These are phyloP conservation scores for Fusarium caatingaense DNA, from an alignment of 2,329 filamentous ascomycete species.

Conservation along the genomic window DNA sequence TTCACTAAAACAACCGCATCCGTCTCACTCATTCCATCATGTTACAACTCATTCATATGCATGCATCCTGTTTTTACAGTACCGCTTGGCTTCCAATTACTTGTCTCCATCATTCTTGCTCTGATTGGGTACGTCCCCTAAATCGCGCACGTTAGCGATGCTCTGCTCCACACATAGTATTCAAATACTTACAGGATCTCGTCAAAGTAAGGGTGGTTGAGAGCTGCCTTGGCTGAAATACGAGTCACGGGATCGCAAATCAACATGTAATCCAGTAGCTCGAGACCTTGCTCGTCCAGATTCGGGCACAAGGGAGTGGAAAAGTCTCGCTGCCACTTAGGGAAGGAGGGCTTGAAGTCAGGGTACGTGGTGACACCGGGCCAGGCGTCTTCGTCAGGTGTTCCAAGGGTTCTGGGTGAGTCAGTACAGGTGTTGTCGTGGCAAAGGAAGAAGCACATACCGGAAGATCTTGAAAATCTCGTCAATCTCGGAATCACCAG, in stretches of 20 bases:
- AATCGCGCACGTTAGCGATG: neutral
- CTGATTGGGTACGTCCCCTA: slow-evolving; percentile 11
- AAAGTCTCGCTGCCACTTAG: slow-evolving; percentile 85
- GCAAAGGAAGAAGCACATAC: slow-evolving; percentile 57
- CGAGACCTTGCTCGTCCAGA: slow-evolving; percentile 78
- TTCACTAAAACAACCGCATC: neutral
- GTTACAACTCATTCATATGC: neutral
- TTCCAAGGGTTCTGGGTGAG: slow-evolving; percentile 75
- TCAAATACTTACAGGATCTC: slow-evolving; percentile 37
- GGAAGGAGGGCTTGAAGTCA: slow-evolving; percentile 92
- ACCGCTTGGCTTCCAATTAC: neutral
- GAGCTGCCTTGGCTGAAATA: slow-evolving; percentile 89
- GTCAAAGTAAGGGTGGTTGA: slow-evolving; percentile 84
- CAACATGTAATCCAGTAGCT: slow-evolving; percentile 76
- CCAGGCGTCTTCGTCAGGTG: slow-evolving; percentile 84
- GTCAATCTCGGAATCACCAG: slow-evolving; percentile 78
- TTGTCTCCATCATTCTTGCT: neutral
- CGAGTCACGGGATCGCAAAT: slow-evolving; percentile 89
- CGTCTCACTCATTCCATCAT: neutral
- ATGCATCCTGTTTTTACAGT: slow-evolving; percentile 6
- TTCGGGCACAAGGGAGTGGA: slow-evolving; percentile 74
- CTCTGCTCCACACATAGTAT: accelerated
- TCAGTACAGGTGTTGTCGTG: neutral
- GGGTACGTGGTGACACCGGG: slow-evolving; percentile 92
- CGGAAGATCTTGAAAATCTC: slow-evolving; percentile 72